A percentile compares a stretch with the other conserved stretches of the same genome.
These are phyloP conservation scores for Nasturtium officinale DNA, from an alignment of 345 rosid genomes.

Conservation along the genomic window DNA sequence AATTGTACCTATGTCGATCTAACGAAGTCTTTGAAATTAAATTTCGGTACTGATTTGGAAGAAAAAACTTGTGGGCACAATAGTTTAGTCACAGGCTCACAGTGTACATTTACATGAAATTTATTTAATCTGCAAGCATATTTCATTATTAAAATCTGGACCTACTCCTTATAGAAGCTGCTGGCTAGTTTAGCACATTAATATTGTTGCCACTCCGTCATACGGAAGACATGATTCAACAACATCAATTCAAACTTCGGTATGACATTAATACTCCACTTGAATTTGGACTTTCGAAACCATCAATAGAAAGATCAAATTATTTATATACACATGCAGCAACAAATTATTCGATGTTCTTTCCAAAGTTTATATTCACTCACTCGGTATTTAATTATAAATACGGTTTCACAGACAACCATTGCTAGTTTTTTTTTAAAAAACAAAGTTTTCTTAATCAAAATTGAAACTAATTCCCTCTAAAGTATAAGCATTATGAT, in stretches of 20 bases:
- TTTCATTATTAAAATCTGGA: slow-evolving; percentile 14
- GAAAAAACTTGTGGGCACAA: slow-evolving; percentile 19
- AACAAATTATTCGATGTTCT: slow-evolving; percentile 1
- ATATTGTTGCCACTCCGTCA: slow-evolving; percentile 18
- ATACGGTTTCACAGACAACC: slow-evolving; percentile 2
- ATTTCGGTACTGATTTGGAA: slow-evolving; percentile 6
- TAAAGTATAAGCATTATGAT: background rate
- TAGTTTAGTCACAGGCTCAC: slow-evolving; percentile 6
- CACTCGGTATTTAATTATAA: slow-evolving; percentile 1
- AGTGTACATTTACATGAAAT: slow-evolving; percentile 36
- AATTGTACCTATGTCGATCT: background rate
- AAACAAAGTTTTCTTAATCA: background rate
- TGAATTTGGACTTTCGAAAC: slow-evolving; percentile 3
- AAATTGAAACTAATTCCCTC: background rate
- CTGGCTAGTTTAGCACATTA: slow-evolving; percentile 23
- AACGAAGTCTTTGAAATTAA: slow-evolving; percentile 14
- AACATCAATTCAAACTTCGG: slow-evolving; percentile 12
- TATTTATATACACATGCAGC: background rate
- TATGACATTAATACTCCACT: background rate
- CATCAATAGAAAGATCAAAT: background rate
- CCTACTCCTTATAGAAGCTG: slow-evolving; percentile 20
- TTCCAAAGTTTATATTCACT: background rate
- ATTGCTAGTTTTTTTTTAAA: background rate
- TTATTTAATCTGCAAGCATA: slow-evolving; percentile 14
- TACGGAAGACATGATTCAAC: slow-evolving; percentile 27